Base-by-base conservation (phyloP, 164 flowering plant genomes). In the Litsea cubeba region DNA sequence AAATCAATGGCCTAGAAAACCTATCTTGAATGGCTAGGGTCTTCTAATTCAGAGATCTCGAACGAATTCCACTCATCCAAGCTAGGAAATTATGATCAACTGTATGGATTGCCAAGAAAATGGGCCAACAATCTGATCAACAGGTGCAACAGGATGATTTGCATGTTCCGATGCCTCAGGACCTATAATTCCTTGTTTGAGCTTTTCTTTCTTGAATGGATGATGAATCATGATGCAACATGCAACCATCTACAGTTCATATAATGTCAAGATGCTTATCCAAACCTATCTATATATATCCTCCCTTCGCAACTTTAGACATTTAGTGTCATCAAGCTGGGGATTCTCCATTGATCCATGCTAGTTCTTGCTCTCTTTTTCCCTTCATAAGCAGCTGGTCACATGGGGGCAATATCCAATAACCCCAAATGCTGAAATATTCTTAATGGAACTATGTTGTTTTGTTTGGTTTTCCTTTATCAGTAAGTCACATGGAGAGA, bases 281-380 rank as follows among this genome's bases (percentile, higher is more conserved):
- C 63, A 62, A 58, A 71, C 58, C 76, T 69, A 79, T n/a, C 68
- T 50, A 74, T 74, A 76, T 70, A 62, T 60, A 71, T 26, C 49
- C n/a, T 28, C 35, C 26, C n/a, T 66, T 18, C 1, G 5, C 35
- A 28, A 66, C 3, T 35, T 65, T 66, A 30, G 65, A 18, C 26
- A 63, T 63, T n/a, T 2, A 24, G 5, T 63, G 24, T 63, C 50
- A 14, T 74, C 70, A 32, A 66, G 20, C 69, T 66, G 20, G 69
- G 6, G 12, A 40, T 66, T 66, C n/a, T 32, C 40, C 69, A 32
- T 32, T 30, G 46, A 46, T 66, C 3, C 46, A 66, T 66, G 35
- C 30, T 12, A 28, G 12, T 66, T 14, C 49, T 28, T 26, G 17
- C 20, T 24, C 30, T 30, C 5, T 17, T 66, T 66, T 66, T 17